A percentile compares a stretch with the other conserved stretches of the same genome.
phyloP scores from a whole-genome alignment of 2,329 filamentous ascomycete genomes.

The Diaporthe vexans region DNA sequence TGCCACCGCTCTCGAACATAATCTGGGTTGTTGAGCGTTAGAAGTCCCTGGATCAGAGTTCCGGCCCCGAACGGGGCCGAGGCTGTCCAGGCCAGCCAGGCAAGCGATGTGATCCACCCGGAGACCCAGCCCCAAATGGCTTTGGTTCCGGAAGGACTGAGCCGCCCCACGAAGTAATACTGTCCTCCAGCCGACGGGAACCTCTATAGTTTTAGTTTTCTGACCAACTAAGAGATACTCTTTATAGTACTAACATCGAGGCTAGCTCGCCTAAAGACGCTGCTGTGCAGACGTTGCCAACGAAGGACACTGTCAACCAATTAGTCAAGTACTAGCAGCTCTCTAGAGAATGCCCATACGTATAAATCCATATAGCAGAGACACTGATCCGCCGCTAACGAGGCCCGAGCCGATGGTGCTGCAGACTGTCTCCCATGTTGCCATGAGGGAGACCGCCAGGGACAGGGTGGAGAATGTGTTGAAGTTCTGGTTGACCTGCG shows the following conservation, averaged over 20 bases:
- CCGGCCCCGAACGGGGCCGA: background rate
- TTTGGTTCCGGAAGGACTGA: background rate
- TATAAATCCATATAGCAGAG: background rate
- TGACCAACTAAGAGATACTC: too few relatives aligned
- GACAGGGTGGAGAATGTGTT: background rate
- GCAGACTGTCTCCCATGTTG: constrained; percentile 6
- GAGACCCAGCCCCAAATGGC: background rate
- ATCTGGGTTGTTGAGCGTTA: background rate
- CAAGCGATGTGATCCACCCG: background rate
- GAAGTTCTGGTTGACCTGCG: background rate
- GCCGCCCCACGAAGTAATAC: background rate
- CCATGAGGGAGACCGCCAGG: background rate
- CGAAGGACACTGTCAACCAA: background rate
- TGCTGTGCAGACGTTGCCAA: background rate
- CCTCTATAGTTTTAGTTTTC: background rate
- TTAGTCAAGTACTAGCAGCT: too few relatives aligned
- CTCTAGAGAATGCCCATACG: background rate
- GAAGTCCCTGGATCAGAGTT: background rate
- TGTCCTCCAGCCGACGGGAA: background rate
- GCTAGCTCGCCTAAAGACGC: background rate
- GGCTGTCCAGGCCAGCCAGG: background rate
- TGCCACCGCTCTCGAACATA: background rate
- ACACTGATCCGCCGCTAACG: background rate
- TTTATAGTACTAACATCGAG: background rate
- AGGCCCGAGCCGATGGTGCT: constrained; percentile 3